Base-by-base conservation (phyloP, 2,329 filamentous ascomycete species). In the Penicillium sp. region DNA sequence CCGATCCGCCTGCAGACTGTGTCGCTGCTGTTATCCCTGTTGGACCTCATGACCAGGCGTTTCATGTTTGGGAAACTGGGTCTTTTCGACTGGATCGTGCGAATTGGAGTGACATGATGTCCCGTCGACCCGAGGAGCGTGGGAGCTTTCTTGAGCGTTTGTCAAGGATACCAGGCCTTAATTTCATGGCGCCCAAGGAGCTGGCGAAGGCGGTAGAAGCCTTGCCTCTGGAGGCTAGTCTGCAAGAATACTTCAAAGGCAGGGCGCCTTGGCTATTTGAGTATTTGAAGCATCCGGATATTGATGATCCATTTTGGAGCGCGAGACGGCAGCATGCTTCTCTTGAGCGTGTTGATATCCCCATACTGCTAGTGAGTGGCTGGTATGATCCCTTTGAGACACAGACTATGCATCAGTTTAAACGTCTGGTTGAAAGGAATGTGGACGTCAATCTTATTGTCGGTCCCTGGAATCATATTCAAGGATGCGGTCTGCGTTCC, bases 381-480 rank as follows among this genome's bases (percentile, higher is more conserved):
- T 61, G 59, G 59, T 61, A 57, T 26, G 59, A 61, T 42, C 53
- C 59, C 3, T 61, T 61, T 11, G 57, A 54, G 12, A 45, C 27
- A 12, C 59, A 61, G 48, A 59, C 59, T 0, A 26, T 61, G 25
- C 46, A 59, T 4, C 59, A 61, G 31, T 61, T 51, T 14, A 50
- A 47, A 22, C 40, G 42, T 18, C 43, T 61, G 6, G 41, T 9
- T 15, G 47, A 55, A 6, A 31, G 54, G 49, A 51, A 51, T 5
- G 47, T 59, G 8, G 50, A 61, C 41, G 56, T 55, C 11, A 59
- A 35, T 25, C 54, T 61, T 18, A 41, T 61, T 12, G 49, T 61
- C n/a, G 59, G 59, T 29, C 59, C 59, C 23, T 61, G 59, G 59
- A 61, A 56, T 15, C 59, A 61, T 51, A 43, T 53, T 5, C 51